Evolutionary conservation across 129 eudicot genomes (phyloP).

Genomic region (Sambucus nigra): DNA sequence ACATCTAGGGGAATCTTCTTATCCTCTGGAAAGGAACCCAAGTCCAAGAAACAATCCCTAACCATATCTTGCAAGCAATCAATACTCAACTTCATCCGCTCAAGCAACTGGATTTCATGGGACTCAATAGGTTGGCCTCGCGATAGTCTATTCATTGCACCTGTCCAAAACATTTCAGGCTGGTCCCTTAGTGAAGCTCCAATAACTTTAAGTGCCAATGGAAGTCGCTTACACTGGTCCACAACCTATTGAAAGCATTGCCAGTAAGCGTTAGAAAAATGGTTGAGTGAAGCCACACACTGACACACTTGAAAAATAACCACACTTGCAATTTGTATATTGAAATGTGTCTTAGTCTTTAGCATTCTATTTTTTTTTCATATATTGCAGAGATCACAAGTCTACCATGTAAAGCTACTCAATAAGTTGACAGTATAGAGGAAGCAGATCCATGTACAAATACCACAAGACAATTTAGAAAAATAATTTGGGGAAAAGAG

Average conservation of each 20-base stretch:
- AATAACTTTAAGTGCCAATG: constrained; percentile 85
- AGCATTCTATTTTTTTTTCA: too few species aligned
- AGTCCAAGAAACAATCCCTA: constrained; percentile 70
- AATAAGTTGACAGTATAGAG: too few species aligned
- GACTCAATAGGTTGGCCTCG: constrained; percentile 70
- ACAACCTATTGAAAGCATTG: constrained; percentile 40
- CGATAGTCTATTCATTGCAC: constrained; percentile 59
- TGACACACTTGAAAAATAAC: too few species aligned
- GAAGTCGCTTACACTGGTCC: constrained; percentile 79
- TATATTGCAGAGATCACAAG: too few species aligned
- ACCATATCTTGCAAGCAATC: constrained; percentile 54
- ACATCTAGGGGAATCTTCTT: constrained; percentile 78
- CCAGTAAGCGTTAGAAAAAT: too few species aligned
- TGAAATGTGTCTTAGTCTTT: too few species aligned
- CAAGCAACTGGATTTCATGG: constrained; percentile 65
- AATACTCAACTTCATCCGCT: constrained; percentile 68
- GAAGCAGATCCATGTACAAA: too few species aligned
- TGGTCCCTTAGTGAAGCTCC: constrained; percentile 85
- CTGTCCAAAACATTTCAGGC: constrained; percentile 64
- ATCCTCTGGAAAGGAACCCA: constrained; percentile 86
- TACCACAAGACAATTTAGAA: too few species aligned
- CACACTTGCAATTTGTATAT: too few species aligned
- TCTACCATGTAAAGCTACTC: too few species aligned
- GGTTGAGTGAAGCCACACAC: too few species aligned
- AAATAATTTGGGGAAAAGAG: too few species aligned